Conservation (phyloP, 768 basidiomycete species). For the Amanita pallidorosea region DNA sequence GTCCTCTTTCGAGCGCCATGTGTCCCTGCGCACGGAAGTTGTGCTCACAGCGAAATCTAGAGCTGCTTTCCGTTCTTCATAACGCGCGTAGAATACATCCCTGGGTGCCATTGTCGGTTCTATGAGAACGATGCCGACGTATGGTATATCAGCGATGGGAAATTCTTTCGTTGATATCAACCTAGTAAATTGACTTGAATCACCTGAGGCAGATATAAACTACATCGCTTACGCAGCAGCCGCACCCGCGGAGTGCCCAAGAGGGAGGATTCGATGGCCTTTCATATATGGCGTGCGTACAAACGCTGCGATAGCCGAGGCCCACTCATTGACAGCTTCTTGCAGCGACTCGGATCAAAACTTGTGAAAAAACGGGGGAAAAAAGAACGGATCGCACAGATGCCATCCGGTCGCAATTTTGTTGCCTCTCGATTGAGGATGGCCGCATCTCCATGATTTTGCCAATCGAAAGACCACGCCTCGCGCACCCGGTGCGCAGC, state of each 20-base stretch:
- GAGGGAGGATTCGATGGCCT: constrained; percentile 7
- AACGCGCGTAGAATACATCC: constrained; percentile 23
- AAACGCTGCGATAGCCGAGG: constrained; percentile 8
- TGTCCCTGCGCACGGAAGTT: constrained; percentile 24
- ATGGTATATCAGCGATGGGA: constrained; percentile 16
- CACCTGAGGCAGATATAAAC: too few relatives aligned
- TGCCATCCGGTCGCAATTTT: constrained; percentile 18
- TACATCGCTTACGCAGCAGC: constrained; percentile 4
- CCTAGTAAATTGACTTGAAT: constrained; percentile 11
- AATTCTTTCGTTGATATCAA: constrained; percentile 26
- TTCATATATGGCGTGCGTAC: constrained; percentile 9
- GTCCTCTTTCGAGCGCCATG: constrained; percentile 28
- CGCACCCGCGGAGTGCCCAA: constrained; percentile 14
- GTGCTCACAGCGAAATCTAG: constrained; percentile 27
- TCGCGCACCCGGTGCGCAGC: constrained; percentile 17
- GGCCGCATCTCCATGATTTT: constrained; percentile 28
- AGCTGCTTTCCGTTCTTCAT: constrained; percentile 25
- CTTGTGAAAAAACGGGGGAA: constrained; percentile 3
- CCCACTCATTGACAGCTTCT: constrained; percentile 11
- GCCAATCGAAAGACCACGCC: constrained; percentile 40
- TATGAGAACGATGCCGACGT: constrained; percentile 28
- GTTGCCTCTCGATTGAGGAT: constrained; percentile 27
- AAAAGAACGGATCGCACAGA: constrained; percentile 25
- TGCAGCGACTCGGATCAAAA: neutral
- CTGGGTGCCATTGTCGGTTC: constrained; percentile 32